These are phyloP conservation scores for Aspergillus bridgeri DNA, from an alignment of 495 filamentous ascomycete species.

Conservation along the genomic window DNA sequence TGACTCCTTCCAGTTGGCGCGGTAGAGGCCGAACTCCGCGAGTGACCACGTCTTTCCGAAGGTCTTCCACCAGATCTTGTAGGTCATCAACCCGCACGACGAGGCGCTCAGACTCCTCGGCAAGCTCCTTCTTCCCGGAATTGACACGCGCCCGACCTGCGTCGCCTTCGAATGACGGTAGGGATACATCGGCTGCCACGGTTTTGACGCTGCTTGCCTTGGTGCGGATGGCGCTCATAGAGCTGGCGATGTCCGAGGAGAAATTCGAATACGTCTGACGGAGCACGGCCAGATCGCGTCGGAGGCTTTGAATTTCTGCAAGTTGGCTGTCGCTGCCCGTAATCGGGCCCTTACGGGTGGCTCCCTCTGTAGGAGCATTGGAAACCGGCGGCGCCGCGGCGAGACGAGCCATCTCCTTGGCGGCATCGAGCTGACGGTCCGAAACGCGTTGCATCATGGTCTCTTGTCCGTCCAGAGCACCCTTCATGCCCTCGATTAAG, in stretches of 20 bases:
- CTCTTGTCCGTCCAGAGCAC: conserved; percentile 75
- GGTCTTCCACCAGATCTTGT: conserved; percentile 92
- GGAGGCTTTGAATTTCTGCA: conserved; percentile 73
- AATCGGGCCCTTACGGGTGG: conserved; percentile 20
- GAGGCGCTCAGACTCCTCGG: conserved; percentile 78
- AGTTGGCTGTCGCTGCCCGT: conserved; percentile 53
- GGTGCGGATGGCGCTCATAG: conserved; percentile 75
- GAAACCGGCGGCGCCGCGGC: conserved; percentile 59
- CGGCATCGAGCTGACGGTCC: conserved; percentile 84
- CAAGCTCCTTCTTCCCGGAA: conserved; percentile 78
- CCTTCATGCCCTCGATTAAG: conserved; percentile 77
- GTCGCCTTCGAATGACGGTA: conserved; percentile 63
- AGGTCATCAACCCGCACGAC: conserved; percentile 92
- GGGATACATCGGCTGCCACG: conserved; percentile 61
- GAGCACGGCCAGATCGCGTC: conserved; percentile 87
- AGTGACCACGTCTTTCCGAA: conserved; percentile 93
- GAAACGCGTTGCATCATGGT: conserved; percentile 80
- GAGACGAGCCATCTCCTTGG: conserved; percentile 84
- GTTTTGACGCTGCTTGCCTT: conserved; percentile 80
- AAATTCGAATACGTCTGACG: conserved; percentile 92
- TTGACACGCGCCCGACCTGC: conserved; percentile 80
- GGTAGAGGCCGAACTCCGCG: conserved; percentile 91
- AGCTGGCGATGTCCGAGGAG: conserved; percentile 78
- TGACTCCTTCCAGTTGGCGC: conserved; percentile 82
- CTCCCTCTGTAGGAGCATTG: conserved; percentile 16